phyloP scores from a whole-genome alignment of 2,329 filamentous ascomycete species.

The Colletotrichum caudatum region DNA sequence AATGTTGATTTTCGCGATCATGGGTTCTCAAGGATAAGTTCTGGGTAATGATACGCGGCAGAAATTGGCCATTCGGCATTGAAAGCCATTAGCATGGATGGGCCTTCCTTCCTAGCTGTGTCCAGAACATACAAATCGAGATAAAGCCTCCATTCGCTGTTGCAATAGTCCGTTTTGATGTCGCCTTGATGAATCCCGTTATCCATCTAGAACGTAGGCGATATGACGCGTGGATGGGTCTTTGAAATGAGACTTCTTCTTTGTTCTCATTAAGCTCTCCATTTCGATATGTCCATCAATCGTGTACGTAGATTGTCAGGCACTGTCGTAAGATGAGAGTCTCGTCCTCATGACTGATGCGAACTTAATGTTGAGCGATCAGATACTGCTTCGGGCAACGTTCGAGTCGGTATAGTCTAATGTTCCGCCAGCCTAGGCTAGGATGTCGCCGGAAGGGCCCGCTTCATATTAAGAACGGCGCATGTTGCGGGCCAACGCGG shows the following conservation, averaged over 20 bases:
- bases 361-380: conserved; percentile 38
- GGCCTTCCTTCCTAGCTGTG: conserved; percentile 7
- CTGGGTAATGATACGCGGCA: background rate
- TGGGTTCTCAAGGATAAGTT: conserved; percentile 14
- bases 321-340: conserved; percentile 10
- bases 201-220: background rate
- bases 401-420: conserved; percentile 20
- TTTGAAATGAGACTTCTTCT: background rate
- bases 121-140: background rate
- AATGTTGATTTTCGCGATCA: background rate
- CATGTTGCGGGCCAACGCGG: conserved; percentile 39
- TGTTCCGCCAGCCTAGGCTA: conserved; percentile 16
- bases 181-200: background rate
- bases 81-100: conserved; percentile 2
- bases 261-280: background rate
- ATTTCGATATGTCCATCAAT: conserved; percentile 9
- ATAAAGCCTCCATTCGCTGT: background rate
- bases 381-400: conserved; percentile 23
- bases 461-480: conserved; percentile 40
- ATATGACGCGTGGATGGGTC: background rate
- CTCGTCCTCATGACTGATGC: conserved; percentile 22
- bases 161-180: background rate
- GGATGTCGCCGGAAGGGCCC: conserved; percentile 38
- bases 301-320: conserved; percentile 11
- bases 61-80: background rate